Conservation (phyloP, 176 grass and related monocot genomes). For the Poa pratensis region DNA sequence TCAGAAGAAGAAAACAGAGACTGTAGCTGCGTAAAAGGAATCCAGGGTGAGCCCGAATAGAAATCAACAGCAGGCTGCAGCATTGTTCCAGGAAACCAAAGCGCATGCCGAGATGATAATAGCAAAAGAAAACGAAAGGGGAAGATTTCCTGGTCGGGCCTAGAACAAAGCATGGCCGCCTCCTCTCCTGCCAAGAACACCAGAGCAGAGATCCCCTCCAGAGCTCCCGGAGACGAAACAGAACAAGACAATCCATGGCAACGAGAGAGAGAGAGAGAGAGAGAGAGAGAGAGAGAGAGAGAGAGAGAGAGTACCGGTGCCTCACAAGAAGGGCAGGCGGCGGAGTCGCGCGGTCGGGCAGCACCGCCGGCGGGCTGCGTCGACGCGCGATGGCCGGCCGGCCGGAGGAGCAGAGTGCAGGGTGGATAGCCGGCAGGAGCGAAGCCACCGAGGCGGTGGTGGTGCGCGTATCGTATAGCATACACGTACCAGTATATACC, state of each 20-base stretch:
- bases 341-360: not conserved
- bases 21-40: too few relatives aligned
- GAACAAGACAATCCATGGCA: not conserved
- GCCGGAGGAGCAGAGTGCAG: not conserved
- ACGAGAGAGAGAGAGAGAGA: too few relatives aligned
- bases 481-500: slow-evolving; percentile 27
- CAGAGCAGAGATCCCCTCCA: slow-evolving; percentile 31
- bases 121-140: not conserved
- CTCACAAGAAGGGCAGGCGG: slow-evolving; percentile 4
- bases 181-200: slow-evolving; percentile 35
- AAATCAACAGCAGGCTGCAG: too few relatives aligned
- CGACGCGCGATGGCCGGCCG: not conserved
- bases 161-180: not conserved
- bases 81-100: slow-evolving; percentile 26
- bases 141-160: not conserved
- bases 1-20: not conserved
- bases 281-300: too few relatives aligned
- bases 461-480: slow-evolving; percentile 12
- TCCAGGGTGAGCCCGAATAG: too few relatives aligned
- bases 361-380: too few relatives aligned
- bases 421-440: not conserved
- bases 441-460: slow-evolving; percentile 17
- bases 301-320: not conserved
- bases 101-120: not conserved
- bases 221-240: not conserved